Base-by-base conservation (phyloP, 139 green algal species). In the Zygnema cylindricum region DNA sequence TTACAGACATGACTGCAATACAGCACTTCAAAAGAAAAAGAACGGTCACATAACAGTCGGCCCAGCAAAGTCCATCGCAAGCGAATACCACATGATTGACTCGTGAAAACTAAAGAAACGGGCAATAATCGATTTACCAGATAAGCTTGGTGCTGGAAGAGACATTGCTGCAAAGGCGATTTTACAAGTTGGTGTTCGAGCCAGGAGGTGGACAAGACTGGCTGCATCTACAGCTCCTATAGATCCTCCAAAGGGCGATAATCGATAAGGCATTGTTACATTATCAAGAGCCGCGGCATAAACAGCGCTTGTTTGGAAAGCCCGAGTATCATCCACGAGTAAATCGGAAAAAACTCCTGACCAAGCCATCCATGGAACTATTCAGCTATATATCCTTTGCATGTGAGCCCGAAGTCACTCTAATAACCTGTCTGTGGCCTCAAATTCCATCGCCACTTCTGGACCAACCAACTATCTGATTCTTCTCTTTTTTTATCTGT, bases 311-410 rank as follows among this genome's bases (percentile, higher is more conserved):
- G 84, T 89, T 73, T 89, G 84, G 54, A 77, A 89, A 36, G 36
- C 75, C 38, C 21, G 36, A 42, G 76, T 3, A 38, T 88, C 76
- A 33, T 89, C 36, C 40, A 89, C 21, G 1, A 21, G 42, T 39
- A 89, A 25, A 63, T 89, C 75, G 23, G 84, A 76, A n/a, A 89
- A 89, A 41, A 69, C 21, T 32, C 0, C 84, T 88, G 75, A 79
- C 7, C 7, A 79, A 3, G 38, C 36, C 71, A 7, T 23, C 21
- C 71, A 79, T 43, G 71, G 11, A n/a, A 40, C 71, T 79, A 7
- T 79, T 43, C 38, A n/a, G n/a, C n/a, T n/a, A n/a, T n/a, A n/a
- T n/a, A n/a, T n/a, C n/a, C n/a, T n/a, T n/a, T n/a, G n/a, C n/a
- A n/a, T n/a, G n/a, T n/a, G n/a, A n/a, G n/a, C n/a, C n/a, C n/a